A percentile compares a stretch with the other conserved stretches of the same genome.
These are phyloP conservation scores for Remersonia thermophila DNA, from an alignment of 2,329 filamentous ascomycete species.

Conservation along the genomic window DNA sequence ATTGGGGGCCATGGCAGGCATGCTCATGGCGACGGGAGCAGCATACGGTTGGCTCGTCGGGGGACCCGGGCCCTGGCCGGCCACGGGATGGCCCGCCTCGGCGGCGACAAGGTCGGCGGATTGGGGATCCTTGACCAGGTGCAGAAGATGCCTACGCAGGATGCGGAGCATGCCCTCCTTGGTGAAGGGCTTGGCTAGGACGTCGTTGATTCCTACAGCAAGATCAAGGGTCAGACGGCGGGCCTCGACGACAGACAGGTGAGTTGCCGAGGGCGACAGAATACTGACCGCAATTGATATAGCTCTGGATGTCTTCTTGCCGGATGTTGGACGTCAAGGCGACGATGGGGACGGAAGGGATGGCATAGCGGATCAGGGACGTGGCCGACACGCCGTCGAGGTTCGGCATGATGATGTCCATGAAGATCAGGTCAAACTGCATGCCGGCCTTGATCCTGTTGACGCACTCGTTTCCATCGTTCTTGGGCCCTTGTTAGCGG, in stretches of 20 bases:
- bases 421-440: slow-evolving; percentile 59
- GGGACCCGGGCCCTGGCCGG: slow-evolving; percentile 6
- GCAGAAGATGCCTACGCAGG: slow-evolving; percentile 78
- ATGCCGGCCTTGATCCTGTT: slow-evolving; percentile 56
- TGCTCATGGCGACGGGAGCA: slow-evolving; percentile 6
- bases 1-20: slow-evolving; percentile 12
- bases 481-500: slow-evolving; percentile 30
- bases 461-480: slow-evolving; percentile 83
- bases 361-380: slow-evolving; percentile 80
- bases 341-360: slow-evolving; percentile 73
- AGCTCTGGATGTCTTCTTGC: slow-evolving; percentile 91
- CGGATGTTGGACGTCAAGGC: slow-evolving; percentile 99
- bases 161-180: slow-evolving; percentile 73
- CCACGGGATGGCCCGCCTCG: slow-evolving; percentile 22
- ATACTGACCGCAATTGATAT: slow-evolving; percentile 81
- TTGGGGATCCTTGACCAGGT: slow-evolving; percentile 59
- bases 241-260: not conserved
- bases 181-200: slow-evolving; percentile 93
- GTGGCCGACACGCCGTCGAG: slow-evolving; percentile 91
- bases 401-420: slow-evolving; percentile 96
- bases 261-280: not conserved
- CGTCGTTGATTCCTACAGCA: slow-evolving; percentile 80
- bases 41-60: slow-evolving; percentile 4
- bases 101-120: slow-evolving; percentile 11
- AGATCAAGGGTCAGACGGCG: slow-evolving; percentile 17